Conservation (phyloP, 2,329 filamentous ascomycete species). For the Aspergillus pseudoterreus region DNA sequence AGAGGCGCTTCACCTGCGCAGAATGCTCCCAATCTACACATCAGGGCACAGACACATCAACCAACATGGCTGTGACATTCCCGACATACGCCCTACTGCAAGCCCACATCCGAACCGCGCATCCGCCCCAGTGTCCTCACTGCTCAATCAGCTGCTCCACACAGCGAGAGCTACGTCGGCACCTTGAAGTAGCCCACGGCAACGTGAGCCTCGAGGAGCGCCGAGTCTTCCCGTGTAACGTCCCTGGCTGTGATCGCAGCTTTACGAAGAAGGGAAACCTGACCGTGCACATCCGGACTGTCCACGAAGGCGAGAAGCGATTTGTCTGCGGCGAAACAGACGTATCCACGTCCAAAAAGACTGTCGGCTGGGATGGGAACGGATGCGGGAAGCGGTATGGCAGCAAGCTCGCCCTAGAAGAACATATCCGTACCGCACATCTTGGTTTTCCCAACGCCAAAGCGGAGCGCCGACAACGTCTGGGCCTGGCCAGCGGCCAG, state of each 20-base stretch:
- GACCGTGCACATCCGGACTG: constrained; percentile 70
- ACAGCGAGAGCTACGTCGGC: constrained; percentile 65
- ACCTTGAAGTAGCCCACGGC: constrained; percentile 75
- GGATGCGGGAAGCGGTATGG: constrained; percentile 74
- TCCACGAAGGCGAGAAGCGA: constrained; percentile 68
- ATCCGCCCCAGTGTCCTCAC: constrained; percentile 68
- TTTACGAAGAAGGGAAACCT: constrained; percentile 86
- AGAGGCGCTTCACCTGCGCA: constrained; percentile 70
- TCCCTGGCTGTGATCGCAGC: constrained; percentile 65
- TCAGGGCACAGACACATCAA: constrained; percentile 15
- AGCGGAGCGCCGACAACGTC: constrained; percentile 34
- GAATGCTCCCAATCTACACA: constrained; percentile 57
- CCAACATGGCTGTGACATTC: constrained; percentile 55
- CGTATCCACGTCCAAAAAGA: constrained; percentile 53
- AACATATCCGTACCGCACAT: constrained; percentile 81
- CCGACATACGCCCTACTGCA: constrained; percentile 68
- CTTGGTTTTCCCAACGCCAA: constrained; percentile 55
- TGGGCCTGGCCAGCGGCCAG: constrained; percentile 20
- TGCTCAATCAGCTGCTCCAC: constrained; percentile 68
- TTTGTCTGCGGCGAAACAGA: constrained; percentile 76
- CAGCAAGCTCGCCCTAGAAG: constrained; percentile 74
- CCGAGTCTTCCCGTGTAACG: constrained; percentile 64
- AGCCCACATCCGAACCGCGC: constrained; percentile 67
- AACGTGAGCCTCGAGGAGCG: constrained; percentile 56
- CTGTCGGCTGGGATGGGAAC: constrained; percentile 61